phyloP scores from a whole-genome alignment of 2,329 filamentous ascomycete species.

The Furcasterigmium furcatum region DNA sequence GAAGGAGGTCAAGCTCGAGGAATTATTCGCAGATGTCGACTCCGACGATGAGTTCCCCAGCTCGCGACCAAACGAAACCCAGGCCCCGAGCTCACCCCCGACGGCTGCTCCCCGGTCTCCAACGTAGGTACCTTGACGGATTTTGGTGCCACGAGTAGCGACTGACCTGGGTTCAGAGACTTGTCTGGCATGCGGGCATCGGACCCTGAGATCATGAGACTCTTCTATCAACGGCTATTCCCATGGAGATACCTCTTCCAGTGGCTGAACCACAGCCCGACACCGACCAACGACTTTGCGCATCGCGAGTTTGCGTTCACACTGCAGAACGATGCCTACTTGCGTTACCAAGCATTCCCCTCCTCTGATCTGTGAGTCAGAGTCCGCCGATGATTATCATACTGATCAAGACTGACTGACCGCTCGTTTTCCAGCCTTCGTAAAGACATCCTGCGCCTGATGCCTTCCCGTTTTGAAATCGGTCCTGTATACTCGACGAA shows the following conservation, averaged over 20 bases:
- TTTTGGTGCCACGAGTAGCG: not conserved
- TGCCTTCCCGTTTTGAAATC: constrained; percentile 95
- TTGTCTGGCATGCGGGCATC: constrained; percentile 44
- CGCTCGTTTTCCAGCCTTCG: constrained; percentile 57
- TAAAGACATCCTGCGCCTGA: constrained; percentile 84
- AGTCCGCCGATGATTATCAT: not conserved
- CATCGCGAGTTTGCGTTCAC: constrained; percentile 97
- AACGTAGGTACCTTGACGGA: constrained; percentile 28
- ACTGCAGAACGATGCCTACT: constrained; percentile 85
- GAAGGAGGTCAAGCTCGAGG: constrained; percentile 51
- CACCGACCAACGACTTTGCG: constrained; percentile 81
- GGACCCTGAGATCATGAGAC: constrained; percentile 82
- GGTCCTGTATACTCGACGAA: constrained; percentile 96
- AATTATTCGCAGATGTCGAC: constrained; percentile 55
- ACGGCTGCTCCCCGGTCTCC: constrained; percentile 34
- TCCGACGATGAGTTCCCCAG: constrained; percentile 61
- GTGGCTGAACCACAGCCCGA: constrained; percentile 93
- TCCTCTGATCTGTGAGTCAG: constrained; percentile 47
- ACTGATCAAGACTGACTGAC: not conserved
- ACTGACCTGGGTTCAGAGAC: constrained; percentile 20
- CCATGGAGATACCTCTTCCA: constrained; percentile 94
- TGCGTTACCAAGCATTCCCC: constrained; percentile 77
- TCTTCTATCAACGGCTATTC: constrained; percentile 94
- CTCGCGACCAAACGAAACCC: constrained; percentile 36
- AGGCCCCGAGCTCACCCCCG: constrained; percentile 34